phyloP scores from a whole-genome alignment of 2,329 filamentous ascomycete species.

The Fusarium acutatum region DNA sequence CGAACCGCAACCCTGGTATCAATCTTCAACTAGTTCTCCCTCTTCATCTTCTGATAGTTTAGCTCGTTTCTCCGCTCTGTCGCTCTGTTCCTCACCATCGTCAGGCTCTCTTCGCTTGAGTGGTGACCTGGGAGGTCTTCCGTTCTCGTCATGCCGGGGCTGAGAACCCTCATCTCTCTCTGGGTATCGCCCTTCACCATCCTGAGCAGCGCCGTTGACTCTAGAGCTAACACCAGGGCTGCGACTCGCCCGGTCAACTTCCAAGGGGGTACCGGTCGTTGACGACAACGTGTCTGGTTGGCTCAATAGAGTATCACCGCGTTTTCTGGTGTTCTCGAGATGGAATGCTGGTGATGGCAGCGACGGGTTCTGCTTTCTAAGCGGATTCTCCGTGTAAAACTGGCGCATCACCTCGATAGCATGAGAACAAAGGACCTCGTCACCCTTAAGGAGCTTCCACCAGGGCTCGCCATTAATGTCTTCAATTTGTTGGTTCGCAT shows the following conservation, averaged over 20 bases:
- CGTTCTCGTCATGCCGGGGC: constrained; percentile 44
- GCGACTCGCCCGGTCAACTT: constrained; percentile 58
- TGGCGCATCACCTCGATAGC: constrained; percentile 81
- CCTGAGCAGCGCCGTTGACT: constrained; percentile 51
- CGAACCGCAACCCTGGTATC: neutral
- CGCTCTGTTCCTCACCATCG: constrained; percentile 45
- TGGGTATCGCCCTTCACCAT: constrained; percentile 44
- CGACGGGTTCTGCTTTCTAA: constrained; percentile 64
- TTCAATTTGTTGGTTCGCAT: constrained; percentile 78
- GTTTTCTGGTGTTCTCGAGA: constrained; percentile 64
- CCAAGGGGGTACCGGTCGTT: constrained; percentile 58
- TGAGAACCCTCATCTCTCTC: constrained; percentile 46
- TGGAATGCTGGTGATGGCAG: constrained; percentile 63
- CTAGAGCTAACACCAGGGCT: constrained; percentile 58
- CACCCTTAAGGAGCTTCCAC: constrained; percentile 84
- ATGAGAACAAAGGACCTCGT: constrained; percentile 72
- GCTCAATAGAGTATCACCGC: constrained; percentile 53
- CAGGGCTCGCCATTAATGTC: constrained; percentile 80
- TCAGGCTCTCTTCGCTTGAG: constrained; percentile 55
- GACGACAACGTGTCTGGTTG: constrained; percentile 57
- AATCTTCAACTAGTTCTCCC: constrained; percentile 55
- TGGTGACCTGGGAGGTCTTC: constrained; percentile 48
- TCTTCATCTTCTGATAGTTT: constrained; percentile 59
- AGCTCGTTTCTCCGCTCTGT: constrained; percentile 54
- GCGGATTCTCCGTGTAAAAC: constrained; percentile 71